Base-by-base conservation (phyloP, 192 early-diverging fungal species). In the Backusella westeae region DNA sequence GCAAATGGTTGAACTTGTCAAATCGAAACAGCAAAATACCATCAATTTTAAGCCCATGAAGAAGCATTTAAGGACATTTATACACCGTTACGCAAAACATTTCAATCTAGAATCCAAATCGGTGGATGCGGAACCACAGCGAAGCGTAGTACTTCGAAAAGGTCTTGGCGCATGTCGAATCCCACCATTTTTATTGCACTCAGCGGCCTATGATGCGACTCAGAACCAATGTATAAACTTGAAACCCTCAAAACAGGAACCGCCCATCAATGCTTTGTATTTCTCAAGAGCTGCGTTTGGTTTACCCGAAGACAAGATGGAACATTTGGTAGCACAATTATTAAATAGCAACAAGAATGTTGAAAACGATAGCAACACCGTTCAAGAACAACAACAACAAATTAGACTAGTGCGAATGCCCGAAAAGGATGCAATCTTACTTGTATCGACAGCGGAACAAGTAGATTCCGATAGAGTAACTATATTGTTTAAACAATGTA, bases 111-210 rank as follows among this genome's bases (percentile, higher is more conserved):
- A 80, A 0, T 90, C 90, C 36, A 88, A 91, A 65, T 89, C 93
- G 29, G 80, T 96, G 15, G 97, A 98, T 82, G 87, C 88, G 34
- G 91, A 95, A 79, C 93, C 92, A 0, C 78, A 85, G 35, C 85
- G 92, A n/a, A 95, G 90, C 29, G 93, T 96, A 1, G 83, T 87
- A 9, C 77, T 90, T 68, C 84, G 87, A 14, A 87, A 91, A 75
- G 85, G 78, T n/a, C 53, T 72, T 23, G 44, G 84, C 77, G 53
- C 84, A 75, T 34, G 67, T 29, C 46, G 72, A 46, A 59, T 82
- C 17, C 69, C 87, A 67, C 74, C 81, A 67, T 46, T 81, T 72
- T 35, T 85, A 44, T 74, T 89, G 71, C 71, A 85, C 74, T 63
- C 83, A 78, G 78, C 88, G 3, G 75, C 73, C 4, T 52, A 73